Conservation (phyloP, 768 basidiomycete species). For the Sarcodon aspratus region DNA sequence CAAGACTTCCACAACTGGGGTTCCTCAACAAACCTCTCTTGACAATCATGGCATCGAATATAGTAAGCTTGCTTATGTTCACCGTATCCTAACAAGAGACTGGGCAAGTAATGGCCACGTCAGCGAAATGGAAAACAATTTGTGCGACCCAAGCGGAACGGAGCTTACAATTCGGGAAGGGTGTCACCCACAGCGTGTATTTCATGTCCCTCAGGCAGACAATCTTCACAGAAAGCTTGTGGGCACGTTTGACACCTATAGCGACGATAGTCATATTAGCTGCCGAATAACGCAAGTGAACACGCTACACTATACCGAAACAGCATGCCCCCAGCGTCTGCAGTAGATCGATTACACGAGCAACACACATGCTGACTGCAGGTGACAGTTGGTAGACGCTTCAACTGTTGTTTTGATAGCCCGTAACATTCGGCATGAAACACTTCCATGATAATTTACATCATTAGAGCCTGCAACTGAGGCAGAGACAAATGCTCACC, state of each 20-base stretch:
- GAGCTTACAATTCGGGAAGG: constrained; percentile 45
- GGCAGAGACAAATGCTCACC: constrained; percentile 20
- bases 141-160: background rate
- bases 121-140: background rate
- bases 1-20: constrained; percentile 29
- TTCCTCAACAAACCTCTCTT: constrained; percentile 22
- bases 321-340: constrained; percentile 43
- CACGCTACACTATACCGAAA: constrained; percentile 29
- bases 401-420: constrained; percentile 19
- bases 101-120: constrained; percentile 9
- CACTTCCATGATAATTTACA: constrained; percentile 21
- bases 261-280: background rate
- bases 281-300: background rate
- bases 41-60: constrained; percentile 41
- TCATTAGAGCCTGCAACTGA: background rate
- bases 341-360: constrained; percentile 29
- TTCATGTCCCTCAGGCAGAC: constrained; percentile 33
- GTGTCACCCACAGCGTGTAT: constrained; percentile 40
- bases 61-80: constrained; percentile 27
- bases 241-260: constrained; percentile 48
- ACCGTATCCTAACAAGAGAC: constrained; percentile 29
- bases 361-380: constrained; percentile 44
- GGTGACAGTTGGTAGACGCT: constrained; percentile 8
- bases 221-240: constrained; percentile 51
- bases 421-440: constrained; percentile 43